Percentiles rank a stretch among this genome's conserved stretches.
These are phyloP conservation scores for Hygrophila difformis DNA, from an alignment of 257 asterid species.

Conservation along the genomic window DNA sequence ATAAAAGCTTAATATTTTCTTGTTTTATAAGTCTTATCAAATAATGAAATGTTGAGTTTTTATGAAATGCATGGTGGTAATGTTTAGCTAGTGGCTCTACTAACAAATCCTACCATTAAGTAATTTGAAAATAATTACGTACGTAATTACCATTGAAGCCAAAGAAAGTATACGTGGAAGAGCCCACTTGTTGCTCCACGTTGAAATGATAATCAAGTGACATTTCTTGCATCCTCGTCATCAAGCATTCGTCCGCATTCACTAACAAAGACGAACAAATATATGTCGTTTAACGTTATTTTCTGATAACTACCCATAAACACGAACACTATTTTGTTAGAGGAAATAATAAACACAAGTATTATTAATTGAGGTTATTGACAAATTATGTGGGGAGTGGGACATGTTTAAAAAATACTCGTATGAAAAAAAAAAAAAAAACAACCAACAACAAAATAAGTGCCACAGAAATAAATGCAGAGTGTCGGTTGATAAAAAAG, in stretches of 20 bases:
- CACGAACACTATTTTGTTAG: no score
- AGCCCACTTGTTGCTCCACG: constrained; percentile 73
- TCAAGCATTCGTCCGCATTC: constrained; percentile 60
- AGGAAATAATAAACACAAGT: no score
- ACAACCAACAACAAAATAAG: constrained; percentile 13
- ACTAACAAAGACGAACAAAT: constrained; percentile 14
- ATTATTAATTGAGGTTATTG: no score
- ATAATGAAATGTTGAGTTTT: background rate
- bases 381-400: no score
- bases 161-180: constrained; percentile 56
- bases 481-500: constrained; percentile 24
- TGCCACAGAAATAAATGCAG: constrained; percentile 16
- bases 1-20: no score
- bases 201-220: constrained; percentile 62
- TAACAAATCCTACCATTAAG: background rate
- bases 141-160: constrained; percentile 49
- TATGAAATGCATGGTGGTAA: background rate
- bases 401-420: no score
- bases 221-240: constrained; percentile 85
- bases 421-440: no score
- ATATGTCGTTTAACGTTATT: no score
- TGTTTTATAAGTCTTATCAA: background rate
- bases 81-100: no score
- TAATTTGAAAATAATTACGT: background rate
- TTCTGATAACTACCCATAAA: no score